Conservation (phyloP, 768 basidiomycete species). For the Russula compacta region DNA sequence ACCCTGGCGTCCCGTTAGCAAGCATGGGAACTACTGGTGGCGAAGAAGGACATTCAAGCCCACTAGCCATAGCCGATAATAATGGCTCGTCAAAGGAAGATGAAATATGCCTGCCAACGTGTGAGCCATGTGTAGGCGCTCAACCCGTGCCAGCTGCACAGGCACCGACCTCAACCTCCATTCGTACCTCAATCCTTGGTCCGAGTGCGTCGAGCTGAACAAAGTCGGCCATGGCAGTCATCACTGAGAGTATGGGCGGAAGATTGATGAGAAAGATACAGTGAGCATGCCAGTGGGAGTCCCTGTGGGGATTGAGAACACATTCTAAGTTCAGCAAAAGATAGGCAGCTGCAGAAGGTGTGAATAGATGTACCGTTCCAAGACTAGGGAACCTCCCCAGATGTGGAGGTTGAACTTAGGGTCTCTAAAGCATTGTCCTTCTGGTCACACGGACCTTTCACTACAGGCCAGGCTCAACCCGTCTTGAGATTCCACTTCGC, state of each 20-base stretch:
- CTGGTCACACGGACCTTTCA: constrained; percentile 30
- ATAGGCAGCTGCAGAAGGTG: constrained; percentile 43
- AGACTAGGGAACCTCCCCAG: not conserved
- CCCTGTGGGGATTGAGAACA: constrained; percentile 47
- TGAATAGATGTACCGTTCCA: not conserved
- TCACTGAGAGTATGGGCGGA: constrained; percentile 66
- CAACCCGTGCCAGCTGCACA: constrained; percentile 33
- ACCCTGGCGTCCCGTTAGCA: constrained; percentile 54
- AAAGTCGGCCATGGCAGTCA: constrained; percentile 73
- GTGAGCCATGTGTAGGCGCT: constrained; percentile 43
- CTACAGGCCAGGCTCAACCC: constrained; percentile 43
- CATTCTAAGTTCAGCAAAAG: constrained; percentile 78
- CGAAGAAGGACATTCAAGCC: constrained; percentile 42
- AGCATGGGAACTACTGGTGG: constrained; percentile 62
- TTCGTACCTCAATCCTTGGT: constrained; percentile 58
- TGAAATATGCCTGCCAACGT: constrained; percentile 34
- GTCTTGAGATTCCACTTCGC: constrained; percentile 61
- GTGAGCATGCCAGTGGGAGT: constrained; percentile 46
- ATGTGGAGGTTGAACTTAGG: not conserved
- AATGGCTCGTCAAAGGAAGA: constrained; percentile 75
- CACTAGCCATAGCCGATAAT: constrained; percentile 59
- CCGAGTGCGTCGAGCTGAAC: constrained; percentile 52
- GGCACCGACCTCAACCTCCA: constrained; percentile 58
- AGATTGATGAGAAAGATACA: constrained; percentile 84
- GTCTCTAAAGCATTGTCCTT: not conserved